Conservation (phyloP, 2,329 filamentous ascomycete species). For the Fusarium pseudograminearum region DNA sequence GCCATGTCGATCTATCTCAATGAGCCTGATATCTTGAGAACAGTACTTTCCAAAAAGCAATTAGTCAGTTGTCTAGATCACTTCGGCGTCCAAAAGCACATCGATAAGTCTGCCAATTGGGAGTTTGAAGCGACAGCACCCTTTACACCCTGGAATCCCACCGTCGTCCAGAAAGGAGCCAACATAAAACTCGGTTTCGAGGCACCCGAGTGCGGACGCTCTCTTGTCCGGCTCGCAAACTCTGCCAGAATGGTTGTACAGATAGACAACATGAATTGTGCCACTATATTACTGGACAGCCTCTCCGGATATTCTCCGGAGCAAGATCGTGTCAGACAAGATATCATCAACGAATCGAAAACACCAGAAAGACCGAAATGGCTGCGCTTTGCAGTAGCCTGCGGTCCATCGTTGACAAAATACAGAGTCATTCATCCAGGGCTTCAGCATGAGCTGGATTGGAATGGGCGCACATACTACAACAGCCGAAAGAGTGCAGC, state of each 20-base stretch:
- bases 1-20: background rate
- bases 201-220: background rate
- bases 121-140: accelerated
- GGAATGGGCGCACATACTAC: background rate
- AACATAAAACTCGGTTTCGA: background rate
- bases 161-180: accelerated
- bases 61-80: background rate
- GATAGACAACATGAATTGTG: background rate
- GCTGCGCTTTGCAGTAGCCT: background rate
- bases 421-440: background rate
- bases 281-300: background rate
- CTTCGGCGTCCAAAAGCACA: accelerated
- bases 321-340: accelerated
- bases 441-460: background rate
- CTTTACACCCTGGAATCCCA: background rate
- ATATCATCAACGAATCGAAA: background rate
- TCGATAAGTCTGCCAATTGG: accelerated
- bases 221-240: slow-evolving; percentile 3
- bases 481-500: background rate
- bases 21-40: background rate
- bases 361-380: background rate
- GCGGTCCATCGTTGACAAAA: background rate
- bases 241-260: background rate
- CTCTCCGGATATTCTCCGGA: accelerated
- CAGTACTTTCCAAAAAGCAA: background rate